Conservation (phyloP, 2,329 filamentous ascomycete genomes). For the Aschersonia sp. region DNA sequence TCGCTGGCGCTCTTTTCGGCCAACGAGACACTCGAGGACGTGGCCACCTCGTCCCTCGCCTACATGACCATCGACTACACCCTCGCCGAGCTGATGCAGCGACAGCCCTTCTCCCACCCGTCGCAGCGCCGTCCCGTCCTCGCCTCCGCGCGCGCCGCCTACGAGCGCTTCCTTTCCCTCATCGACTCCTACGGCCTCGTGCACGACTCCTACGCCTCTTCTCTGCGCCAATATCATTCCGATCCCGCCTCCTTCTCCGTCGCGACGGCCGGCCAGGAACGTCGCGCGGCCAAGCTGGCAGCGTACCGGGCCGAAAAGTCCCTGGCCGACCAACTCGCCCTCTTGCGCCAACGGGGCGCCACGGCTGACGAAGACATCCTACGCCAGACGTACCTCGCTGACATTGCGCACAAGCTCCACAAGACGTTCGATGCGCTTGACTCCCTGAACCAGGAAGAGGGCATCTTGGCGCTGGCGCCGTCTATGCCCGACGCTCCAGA, state of each 20-base stretch:
- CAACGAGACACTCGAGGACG: constrained; percentile 81
- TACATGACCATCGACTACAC: constrained; percentile 69
- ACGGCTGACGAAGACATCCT: constrained; percentile 70
- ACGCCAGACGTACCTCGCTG: constrained; percentile 63
- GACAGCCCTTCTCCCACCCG: constrained; percentile 38
- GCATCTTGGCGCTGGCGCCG: constrained; percentile 67
- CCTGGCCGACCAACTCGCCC: constrained; percentile 67
- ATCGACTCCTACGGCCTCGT: constrained; percentile 71
- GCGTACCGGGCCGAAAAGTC: constrained; percentile 78
- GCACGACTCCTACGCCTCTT: constrained; percentile 44
- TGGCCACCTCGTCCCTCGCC: constrained; percentile 71
- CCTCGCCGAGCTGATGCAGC: constrained; percentile 66
- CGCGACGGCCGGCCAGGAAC: constrained; percentile 42
- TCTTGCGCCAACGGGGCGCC: constrained; percentile 22
- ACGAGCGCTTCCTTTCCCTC: constrained; percentile 65
- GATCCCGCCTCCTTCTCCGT: constrained; percentile 60
- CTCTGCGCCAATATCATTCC: constrained; percentile 62
- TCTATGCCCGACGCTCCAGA: constrained; percentile 6
- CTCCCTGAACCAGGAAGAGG: constrained; percentile 67
- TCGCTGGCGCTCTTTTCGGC: constrained; percentile 72
- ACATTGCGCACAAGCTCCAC: constrained; percentile 60
- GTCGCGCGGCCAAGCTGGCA: constrained; percentile 72
- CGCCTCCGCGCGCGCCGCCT: constrained; percentile 48
- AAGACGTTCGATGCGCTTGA: constrained; percentile 80
- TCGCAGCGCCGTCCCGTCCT: constrained; percentile 49